Evolutionary conservation across 2,329 filamentous ascomycete species (phyloP).

Genomic region (Penicillium olsonii): DNA sequence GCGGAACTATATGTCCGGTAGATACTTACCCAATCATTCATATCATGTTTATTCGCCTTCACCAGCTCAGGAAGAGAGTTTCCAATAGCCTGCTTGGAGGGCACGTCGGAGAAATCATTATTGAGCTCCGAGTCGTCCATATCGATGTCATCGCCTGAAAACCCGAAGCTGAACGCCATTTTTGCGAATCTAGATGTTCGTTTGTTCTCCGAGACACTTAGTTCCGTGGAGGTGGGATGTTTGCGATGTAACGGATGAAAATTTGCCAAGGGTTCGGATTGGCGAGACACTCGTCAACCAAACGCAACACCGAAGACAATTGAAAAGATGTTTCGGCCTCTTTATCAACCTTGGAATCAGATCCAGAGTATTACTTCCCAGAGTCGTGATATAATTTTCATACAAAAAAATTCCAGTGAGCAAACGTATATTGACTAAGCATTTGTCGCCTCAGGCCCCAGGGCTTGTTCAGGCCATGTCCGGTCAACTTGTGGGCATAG

Average conservation of each 20-base stretch:
- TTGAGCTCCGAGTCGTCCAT: constrained; percentile 40
- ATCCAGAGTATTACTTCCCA: not conserved
- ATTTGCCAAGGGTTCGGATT: not conserved
- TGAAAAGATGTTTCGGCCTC: not conserved
- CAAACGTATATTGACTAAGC: constrained; percentile 15
- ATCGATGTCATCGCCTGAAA: constrained; percentile 61
- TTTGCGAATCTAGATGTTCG: not conserved
- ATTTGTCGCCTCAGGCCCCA: not conserved
- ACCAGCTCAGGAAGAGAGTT: constrained; percentile 34
- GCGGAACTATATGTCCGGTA: not conserved
- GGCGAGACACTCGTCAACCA: not conserved
- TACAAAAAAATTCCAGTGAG: constrained; percentile 23
- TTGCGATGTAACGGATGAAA: not conserved
- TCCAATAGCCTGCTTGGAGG: constrained; percentile 4
- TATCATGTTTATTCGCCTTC: constrained; percentile 43
- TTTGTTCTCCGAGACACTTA: not conserved
- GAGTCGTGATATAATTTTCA: not conserved
- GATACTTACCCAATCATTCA: constrained; percentile 52
- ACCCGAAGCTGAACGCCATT: constrained; percentile 57
- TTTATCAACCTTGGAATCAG: not conserved
- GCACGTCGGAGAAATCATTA: constrained; percentile 18
- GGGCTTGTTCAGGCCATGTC: no score
- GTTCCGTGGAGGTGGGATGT: constrained; percentile 1
- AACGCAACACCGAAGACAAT: no score
- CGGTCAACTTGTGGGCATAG: no score